Evolutionary conservation across 192 early-diverging fungal genomes (phyloP), one percentile per base, ranked within the genome.

Genomic region (Gaertneriomyces sp.): DNA sequence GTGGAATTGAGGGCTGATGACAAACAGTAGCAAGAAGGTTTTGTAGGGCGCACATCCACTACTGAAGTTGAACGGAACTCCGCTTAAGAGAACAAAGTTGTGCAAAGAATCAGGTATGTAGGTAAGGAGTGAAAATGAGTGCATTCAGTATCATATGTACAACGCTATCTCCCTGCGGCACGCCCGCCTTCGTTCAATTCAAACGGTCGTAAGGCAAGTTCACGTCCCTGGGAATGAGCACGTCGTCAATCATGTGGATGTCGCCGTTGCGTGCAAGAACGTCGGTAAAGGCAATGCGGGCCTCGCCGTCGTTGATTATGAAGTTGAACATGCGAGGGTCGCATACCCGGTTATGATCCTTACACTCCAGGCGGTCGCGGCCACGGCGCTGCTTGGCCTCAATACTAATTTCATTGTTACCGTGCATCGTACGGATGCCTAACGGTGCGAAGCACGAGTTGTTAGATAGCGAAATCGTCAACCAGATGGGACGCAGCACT

Each of bases 221-320:
- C 14, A 75, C 61, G 41, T 62, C 64, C 10, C 63, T 49, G 25
- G 74, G 74, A 56, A 75, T 40, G 14, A 76, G 50, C 14, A 74
- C 61, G 38, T 60, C 45, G 59, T 69, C 42, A 62, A 74, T 58
- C 65, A 73, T 52, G 49, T 76, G 74, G n/a, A 76, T 60, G 41
- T 56, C 74, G 53, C 60, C 74, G 54, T 76, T 76, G 2, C n/a
- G 73, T 20, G 60, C 60, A 41, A 64, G 66, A 10, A 8, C 19
- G 17, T 68, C 58, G 42, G 58, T 57, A 39, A 74, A 74, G 61
- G n/a, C 14, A 39, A 50, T 50, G 43, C 12, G 17, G 9, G 71
- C 74, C 57, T 69, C 65, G 42, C 74, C 74, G 38, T 76, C 38
- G 67, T 76, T 76, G 39, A 76, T 69, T 10, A 70, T 25, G 46